phyloP scores from a whole-genome alignment of 768 basidiomycete species.

The Strobilomyces confusus region DNA sequence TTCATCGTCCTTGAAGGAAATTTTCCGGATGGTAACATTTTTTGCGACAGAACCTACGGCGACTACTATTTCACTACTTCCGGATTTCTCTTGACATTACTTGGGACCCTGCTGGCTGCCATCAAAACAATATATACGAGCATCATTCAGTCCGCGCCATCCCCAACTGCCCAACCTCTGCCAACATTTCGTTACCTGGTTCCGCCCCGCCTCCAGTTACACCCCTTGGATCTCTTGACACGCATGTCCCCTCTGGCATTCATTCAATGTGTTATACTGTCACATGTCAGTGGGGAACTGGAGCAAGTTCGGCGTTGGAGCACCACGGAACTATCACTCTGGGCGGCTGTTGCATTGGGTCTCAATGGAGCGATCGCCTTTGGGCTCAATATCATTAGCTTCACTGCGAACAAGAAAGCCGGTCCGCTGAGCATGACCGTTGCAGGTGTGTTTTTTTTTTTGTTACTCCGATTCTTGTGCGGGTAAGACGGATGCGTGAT shows the following conservation, averaged over 20 bases:
- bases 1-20: background rate
- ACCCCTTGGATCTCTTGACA: constrained; percentile 82
- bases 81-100: constrained; percentile 83
- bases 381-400: constrained; percentile 88
- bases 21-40: background rate
- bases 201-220: constrained; percentile 42
- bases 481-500: background rate
- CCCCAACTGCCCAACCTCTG: constrained; percentile 15
- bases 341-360: constrained; percentile 51
- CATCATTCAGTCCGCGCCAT: constrained; percentile 54
- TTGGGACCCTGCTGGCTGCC: constrained; percentile 89
- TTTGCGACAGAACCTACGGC: constrained; percentile 75
- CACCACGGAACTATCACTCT: constrained; percentile 34
- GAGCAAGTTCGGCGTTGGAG: constrained; percentile 51
- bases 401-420: constrained; percentile 91
- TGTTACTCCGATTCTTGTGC: constrained; percentile 1
- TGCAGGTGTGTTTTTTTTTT: constrained; percentile 52
- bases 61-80: constrained; percentile 88
- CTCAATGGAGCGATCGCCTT: constrained; percentile 89
- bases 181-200: constrained; percentile 19
- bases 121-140: constrained; percentile 93
- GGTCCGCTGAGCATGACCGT: constrained; percentile 91
- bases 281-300: constrained; percentile 78
- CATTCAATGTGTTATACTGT: constrained; percentile 77
- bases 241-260: constrained; percentile 92